phyloP scores from a whole-genome alignment of 768 basidiomycete genomes.

The Collybia nuda region DNA sequence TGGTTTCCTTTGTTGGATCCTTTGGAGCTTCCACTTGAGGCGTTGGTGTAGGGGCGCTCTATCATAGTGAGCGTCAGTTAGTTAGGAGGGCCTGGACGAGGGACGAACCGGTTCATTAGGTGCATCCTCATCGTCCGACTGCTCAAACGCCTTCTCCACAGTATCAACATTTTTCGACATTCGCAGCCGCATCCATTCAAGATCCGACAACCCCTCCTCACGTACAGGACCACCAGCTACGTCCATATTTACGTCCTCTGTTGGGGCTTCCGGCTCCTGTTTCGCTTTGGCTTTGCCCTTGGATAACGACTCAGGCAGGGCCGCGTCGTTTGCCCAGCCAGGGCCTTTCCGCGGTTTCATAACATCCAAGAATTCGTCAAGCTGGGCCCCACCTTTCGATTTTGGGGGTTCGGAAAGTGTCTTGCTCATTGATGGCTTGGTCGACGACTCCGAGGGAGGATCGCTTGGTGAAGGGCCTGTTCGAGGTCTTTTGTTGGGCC shows the following conservation, averaged over 20 bases:
- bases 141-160: constrained; percentile 54
- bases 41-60: background rate
- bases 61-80: constrained; percentile 8
- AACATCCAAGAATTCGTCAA: constrained; percentile 71
- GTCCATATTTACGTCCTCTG: constrained; percentile 12
- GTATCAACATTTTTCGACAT: constrained; percentile 50
- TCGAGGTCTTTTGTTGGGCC: constrained; percentile 71
- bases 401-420: constrained; percentile 12
- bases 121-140: constrained; percentile 57
- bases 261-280: constrained; percentile 6
- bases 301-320: constrained; percentile 3
- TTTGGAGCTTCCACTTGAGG: constrained; percentile 20
- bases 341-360: constrained; percentile 72
- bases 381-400: constrained; percentile 34
- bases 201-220: constrained; percentile 53
- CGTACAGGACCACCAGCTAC: constrained; percentile 17
- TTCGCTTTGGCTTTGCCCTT: background rate
- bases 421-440: constrained; percentile 7
- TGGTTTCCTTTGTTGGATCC: constrained; percentile 48
- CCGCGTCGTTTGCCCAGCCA: constrained; percentile 61
- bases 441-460: constrained; percentile 4
- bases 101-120: constrained; percentile 1
- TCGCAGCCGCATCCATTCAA: constrained; percentile 73
- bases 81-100: background rate
- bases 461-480: constrained; percentile 32